Conservation (phyloP, 495 filamentous ascomycete species). For the Cairneyella variabilis region DNA sequence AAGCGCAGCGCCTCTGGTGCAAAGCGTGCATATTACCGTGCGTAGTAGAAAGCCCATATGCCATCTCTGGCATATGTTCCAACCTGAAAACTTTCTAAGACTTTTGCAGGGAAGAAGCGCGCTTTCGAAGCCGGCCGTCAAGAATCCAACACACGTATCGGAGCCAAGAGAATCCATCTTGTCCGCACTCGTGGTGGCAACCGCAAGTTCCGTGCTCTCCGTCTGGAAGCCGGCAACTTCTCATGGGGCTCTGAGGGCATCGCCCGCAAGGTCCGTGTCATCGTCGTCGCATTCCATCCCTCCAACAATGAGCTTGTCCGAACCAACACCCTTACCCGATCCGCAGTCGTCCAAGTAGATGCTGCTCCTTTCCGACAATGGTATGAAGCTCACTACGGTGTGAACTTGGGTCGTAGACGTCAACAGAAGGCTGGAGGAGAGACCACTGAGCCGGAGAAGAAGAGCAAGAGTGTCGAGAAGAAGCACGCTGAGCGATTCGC, state of each 20-base stretch:
- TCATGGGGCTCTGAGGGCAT: slow-evolving; percentile 97
- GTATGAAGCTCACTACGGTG: slow-evolving; percentile 99
- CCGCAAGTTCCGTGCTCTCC: slow-evolving; percentile 98
- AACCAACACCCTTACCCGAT: slow-evolving; percentile 99
- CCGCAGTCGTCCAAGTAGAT: slow-evolving; percentile 97
- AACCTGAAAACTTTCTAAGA: slow-evolving; percentile 45
- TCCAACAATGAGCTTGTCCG: slow-evolving; percentile 99
- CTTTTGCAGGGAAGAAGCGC: slow-evolving; percentile 70
- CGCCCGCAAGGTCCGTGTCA: slow-evolving; percentile 97
- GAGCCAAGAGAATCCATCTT: slow-evolving; percentile 95
- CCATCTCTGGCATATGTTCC: slow-evolving; percentile 54
- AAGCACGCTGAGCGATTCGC: slow-evolving; percentile 88
- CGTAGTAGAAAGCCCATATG: slow-evolving; percentile 58
- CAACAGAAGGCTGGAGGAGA: slow-evolving; percentile 72
- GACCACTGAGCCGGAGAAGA: slow-evolving; percentile 70
- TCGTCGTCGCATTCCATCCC: slow-evolving; percentile 95
- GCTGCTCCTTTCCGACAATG: slow-evolving; percentile 98
- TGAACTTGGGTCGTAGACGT: slow-evolving; percentile 79
- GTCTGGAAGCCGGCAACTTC: slow-evolving; percentile 99
- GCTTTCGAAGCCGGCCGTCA: slow-evolving; percentile 99
- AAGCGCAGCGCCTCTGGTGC: slow-evolving; percentile 97
- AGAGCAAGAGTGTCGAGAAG: slow-evolving; percentile 87
- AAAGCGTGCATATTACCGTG: slow-evolving; percentile 89
- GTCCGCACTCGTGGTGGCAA: slow-evolving; percentile 99
- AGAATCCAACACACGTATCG: slow-evolving; percentile 98